A percentile compares a stretch with the other conserved stretches of the same genome.
Conservation (phyloP, 805 yeast genomes). For the Grigorovia jiainica region DNA sequence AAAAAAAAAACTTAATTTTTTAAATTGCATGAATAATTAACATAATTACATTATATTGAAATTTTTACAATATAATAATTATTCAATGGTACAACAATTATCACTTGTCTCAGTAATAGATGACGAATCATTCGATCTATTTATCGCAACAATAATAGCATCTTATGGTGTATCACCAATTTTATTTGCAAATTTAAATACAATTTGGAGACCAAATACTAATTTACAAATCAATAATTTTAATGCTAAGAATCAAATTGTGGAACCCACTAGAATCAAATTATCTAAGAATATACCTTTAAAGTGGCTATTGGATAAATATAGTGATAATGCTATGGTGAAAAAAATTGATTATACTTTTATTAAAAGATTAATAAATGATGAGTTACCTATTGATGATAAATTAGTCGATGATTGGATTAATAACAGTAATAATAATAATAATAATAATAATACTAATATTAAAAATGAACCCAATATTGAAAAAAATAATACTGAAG, state of each 20-base stretch:
- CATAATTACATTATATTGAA: background rate
- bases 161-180: constrained; percentile 25
- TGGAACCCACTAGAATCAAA: constrained; percentile 25
- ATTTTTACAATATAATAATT: background rate
- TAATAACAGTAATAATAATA: background rate
- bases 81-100: constrained; percentile 26
- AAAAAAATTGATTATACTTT: constrained; percentile 11
- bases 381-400: constrained; percentile 11
- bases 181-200: constrained; percentile 18
- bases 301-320: background rate
- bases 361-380: constrained; percentile 11
- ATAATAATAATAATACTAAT: background rate
- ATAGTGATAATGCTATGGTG: background rate
- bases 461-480: background rate
- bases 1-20: no score
- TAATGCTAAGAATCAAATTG: constrained; percentile 24
- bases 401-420: constrained; percentile 1
- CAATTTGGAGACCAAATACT: constrained; percentile 24
- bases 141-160: constrained; percentile 22
- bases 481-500: background rate
- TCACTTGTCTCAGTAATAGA: constrained; percentile 22
- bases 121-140: constrained; percentile 22
- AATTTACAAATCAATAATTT: constrained; percentile 17
- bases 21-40: no score
- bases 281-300: constrained; percentile 20